A percentile compares a stretch with the other conserved stretches of the same genome.
Evolutionary conservation across 2,329 filamentous ascomycete genomes (phyloP).

Genomic region (Diaporthe destruens): DNA sequence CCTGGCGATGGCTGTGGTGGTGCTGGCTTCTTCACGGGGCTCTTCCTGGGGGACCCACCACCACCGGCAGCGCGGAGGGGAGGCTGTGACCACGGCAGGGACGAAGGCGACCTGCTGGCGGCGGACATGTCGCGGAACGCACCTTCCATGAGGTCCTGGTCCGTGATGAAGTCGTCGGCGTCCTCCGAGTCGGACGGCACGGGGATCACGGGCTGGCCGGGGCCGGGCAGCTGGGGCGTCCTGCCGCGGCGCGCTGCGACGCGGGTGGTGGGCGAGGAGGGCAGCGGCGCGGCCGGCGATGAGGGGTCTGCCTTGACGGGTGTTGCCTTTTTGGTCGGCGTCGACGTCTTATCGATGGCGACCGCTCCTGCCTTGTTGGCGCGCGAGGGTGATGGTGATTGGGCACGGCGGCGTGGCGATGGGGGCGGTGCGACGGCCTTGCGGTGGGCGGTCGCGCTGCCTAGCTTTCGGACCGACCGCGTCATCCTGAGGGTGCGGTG

Average conservation of each 20-base stretch:
- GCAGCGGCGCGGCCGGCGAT: conserved; percentile 5
- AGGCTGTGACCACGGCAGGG: conserved; percentile 37
- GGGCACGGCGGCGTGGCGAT: neutral
- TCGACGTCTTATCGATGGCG: neutral
- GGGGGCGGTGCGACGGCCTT: neutral
- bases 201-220: conserved; percentile 13
- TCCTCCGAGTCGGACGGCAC: conserved; percentile 13
- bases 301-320: conserved; percentile 1
- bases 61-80: conserved; percentile 29
- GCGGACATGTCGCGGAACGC: conserved; percentile 22
- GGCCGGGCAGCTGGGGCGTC: neutral
- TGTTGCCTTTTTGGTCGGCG: conserved; percentile 3
- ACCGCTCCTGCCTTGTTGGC: neutral
- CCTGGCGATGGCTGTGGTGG: neutral
- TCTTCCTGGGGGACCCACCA: neutral
- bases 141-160: conserved; percentile 14
- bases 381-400: neutral
- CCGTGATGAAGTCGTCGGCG: neutral
- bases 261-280: conserved; percentile 35
- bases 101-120: neutral
- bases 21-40: neutral
- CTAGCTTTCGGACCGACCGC: conserved; percentile 31
- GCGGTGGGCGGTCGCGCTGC: conserved; percentile 4
- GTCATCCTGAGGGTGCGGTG: conserved; percentile 2
- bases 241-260: conserved; percentile 5